A percentile compares a stretch with the other conserved stretches of the same genome.
phyloP scores from a whole-genome alignment of 2,329 filamentous ascomycete species.

The Fusarium sacchari region DNA sequence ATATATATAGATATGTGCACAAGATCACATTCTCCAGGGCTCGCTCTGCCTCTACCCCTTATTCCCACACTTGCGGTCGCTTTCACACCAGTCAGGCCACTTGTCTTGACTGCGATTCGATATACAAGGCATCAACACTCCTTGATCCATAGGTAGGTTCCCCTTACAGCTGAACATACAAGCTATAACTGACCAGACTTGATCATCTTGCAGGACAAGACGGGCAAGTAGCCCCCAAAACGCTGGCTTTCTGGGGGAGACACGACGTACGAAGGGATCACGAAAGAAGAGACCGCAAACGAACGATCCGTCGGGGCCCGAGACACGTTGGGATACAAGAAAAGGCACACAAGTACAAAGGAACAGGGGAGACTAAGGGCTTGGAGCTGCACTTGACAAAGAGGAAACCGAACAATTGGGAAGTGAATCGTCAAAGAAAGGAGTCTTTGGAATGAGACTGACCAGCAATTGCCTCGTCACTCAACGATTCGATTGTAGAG shows the following conservation, averaged over 20 bases:
- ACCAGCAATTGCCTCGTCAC: background rate
- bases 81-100: background rate
- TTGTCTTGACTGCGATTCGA: background rate
- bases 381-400: background rate
- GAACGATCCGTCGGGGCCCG: background rate
- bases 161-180: background rate
- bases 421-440: background rate
- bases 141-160: too few relatives aligned
- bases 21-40: background rate
- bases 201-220: background rate
- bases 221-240: background rate
- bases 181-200: background rate
- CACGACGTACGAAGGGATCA: too few relatives aligned
- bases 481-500: background rate
- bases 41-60: background rate
- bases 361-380: background rate
- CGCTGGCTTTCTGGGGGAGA: background rate
- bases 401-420: background rate
- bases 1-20: background rate
- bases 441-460: background rate
- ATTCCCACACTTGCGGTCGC: background rate
- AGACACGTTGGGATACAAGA: background rate
- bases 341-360: fast-evolving
- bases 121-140: background rate
- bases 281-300: background rate